These are phyloP conservation scores for Quercus bicolor DNA, from an alignment of 306 rosid species.

Conservation along the genomic window DNA sequence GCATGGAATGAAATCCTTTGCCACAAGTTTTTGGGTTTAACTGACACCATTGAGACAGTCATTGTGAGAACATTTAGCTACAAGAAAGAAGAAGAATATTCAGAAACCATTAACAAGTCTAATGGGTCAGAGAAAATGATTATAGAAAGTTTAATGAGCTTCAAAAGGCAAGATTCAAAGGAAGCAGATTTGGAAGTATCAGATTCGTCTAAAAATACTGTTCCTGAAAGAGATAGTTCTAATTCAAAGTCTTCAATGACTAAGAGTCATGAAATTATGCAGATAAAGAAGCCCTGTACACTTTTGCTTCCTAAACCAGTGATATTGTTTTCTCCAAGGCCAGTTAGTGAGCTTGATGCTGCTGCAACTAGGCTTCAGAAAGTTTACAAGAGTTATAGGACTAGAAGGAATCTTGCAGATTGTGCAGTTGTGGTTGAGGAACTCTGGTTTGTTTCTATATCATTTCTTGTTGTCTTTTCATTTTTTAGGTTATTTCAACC, in stretches of 20 bases:
- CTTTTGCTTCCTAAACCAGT: conserved; percentile 31
- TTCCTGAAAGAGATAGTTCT: background rate
- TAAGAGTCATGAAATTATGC: background rate
- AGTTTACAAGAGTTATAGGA: conserved; percentile 53
- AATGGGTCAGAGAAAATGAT: background rate
- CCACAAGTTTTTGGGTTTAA: background rate
- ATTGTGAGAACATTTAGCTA: conserved; percentile 2
- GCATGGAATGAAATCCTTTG: conserved; percentile 17
- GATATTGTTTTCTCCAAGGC: conserved; percentile 23
- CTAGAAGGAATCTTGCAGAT: conserved; percentile 53
- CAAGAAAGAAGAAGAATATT: conserved; percentile 2
- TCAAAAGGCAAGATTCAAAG: conserved; percentile 3
- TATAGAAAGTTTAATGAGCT: conserved; percentile 2
- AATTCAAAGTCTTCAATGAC: conserved; percentile 1
- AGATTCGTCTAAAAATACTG: background rate
- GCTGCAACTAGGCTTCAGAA: conserved; percentile 57
- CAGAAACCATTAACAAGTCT: background rate
- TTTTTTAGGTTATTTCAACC: background rate
- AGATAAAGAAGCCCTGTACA: conserved; percentile 24
- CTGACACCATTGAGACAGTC: background rate
- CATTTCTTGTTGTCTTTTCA: background rate
- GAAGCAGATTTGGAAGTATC: background rate
- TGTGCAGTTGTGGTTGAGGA: conserved; percentile 56
- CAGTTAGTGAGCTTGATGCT: conserved; percentile 35
- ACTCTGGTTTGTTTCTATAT: conserved; percentile 33